Evolutionary conservation across 352 stramenopile genomes (phyloP), one percentile per base, ranked within the genome.

Genomic region (Phytophthora melonis): DNA sequence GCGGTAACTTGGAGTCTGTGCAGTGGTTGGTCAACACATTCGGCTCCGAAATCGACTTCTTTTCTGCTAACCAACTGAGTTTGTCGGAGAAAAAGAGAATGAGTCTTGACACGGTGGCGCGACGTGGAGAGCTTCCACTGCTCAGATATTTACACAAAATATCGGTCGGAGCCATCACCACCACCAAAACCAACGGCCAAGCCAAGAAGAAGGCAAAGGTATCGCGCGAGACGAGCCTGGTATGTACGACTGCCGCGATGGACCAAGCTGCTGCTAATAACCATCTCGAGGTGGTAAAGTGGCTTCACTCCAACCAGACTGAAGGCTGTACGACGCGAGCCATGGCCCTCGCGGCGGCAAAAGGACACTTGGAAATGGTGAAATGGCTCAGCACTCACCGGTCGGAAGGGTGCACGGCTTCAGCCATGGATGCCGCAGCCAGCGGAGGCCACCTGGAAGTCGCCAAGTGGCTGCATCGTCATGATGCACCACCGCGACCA

Each of bases 101-200:
- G 3, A 58, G 13, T 23, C 11, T 58, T 25, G 53, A 58, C 14
- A 43, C 53, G 13, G 32, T 16, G 4, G 30, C 32, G 5, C 9
- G 3, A 34, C 55, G 55, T 10, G 32, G 55, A 32, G 18, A 49
- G 13, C 55, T 61, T 32, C 18, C 55, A 13, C 10, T 61, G 32
- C n/a, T 61, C 30, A 61, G 32, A n/a, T 61, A 32, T 30, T 50
- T 61, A 9, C 55, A 61, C 55, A 23, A 47, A 1, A 47, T 60
- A 19, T 47, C 32, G 9, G 34, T 18, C 10, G n/a, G 16, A n/a
- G 19, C 45, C 10, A 60, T 7, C 54, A 9, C 30, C 30, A 34
- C 30, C 3, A 34, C 30, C 30, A 34, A 34, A 47, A 32, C 30
- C 18, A 18, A 25, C n/a, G 32, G 30, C 9, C 36, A 32, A 50